phyloP scores from a whole-genome alignment of 163 green algal genomes.

The Chlorella variabilis region DNA sequence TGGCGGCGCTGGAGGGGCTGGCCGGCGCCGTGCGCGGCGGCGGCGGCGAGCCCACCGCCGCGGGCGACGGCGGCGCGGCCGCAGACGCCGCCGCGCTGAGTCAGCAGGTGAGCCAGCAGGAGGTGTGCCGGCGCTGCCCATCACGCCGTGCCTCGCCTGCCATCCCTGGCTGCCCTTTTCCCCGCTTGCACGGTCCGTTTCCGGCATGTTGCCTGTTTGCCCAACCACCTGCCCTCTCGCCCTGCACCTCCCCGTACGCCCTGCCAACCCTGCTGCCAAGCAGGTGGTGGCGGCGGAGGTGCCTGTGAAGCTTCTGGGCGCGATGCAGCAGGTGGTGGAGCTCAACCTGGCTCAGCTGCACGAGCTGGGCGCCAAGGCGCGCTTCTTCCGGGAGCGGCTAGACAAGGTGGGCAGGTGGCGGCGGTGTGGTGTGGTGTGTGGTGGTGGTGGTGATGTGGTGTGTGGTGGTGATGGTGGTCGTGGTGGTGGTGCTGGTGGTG shows the following conservation, averaged over 20 bases:
- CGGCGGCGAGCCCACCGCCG: neutral
- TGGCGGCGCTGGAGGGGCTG: slow-evolving; percentile 12
- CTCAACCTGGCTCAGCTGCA: slow-evolving; percentile 23
- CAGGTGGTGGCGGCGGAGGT: slow-evolving; percentile 18
- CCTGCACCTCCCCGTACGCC: too few species aligned
- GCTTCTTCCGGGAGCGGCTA: slow-evolving; percentile 43
- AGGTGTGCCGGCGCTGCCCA: too few species aligned
- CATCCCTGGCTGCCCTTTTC: too few species aligned
- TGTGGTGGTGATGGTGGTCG: too few species aligned
- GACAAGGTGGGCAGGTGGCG: slow-evolving; percentile 4
- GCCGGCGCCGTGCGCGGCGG: neutral
- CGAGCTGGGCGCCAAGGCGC: slow-evolving; percentile 39
- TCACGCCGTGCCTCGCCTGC: too few species aligned
- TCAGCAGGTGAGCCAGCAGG: neutral
- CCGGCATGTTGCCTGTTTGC: too few species aligned
- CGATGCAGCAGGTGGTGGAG: slow-evolving; percentile 36
- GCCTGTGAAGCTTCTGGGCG: slow-evolving; percentile 25
- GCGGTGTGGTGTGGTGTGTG: neutral
- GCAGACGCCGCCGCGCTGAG: slow-evolving; percentile 4
- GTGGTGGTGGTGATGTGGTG: neutral
- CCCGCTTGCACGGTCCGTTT: too few species aligned
- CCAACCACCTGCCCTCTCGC: too few species aligned
- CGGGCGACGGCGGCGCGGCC: neutral
- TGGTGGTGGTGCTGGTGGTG: neutral
- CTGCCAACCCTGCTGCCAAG: too few species aligned